phyloP scores from a whole-genome alignment of 1,284 basidiomycete species.

The Lentinula novae-zelandiae region DNA sequence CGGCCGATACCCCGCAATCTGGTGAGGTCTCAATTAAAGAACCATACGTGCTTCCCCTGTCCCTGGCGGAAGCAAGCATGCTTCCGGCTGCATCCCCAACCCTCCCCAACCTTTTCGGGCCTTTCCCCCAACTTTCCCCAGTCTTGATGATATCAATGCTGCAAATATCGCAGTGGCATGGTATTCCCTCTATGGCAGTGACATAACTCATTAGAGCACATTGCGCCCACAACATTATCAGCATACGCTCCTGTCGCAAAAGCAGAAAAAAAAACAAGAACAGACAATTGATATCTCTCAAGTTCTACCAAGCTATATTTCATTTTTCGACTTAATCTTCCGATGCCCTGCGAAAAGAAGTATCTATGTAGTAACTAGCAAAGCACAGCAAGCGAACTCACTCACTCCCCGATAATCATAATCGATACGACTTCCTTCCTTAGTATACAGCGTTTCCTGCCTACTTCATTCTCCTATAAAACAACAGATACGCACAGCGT shows the following conservation, averaged over 20 bases:
- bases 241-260: neutral
- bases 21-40: neutral
- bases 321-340: neutral
- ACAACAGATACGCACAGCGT: constrained; percentile 83
- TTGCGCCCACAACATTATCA: neutral
- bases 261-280: neutral
- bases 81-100: neutral
- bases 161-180: too few species aligned
- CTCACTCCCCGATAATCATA: too few species aligned
- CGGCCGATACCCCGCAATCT: neutral
- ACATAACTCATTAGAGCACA: neutral
- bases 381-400: too few species aligned
- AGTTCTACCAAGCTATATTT: too few species aligned
- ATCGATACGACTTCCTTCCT: too few species aligned
- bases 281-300: neutral
- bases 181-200: neutral
- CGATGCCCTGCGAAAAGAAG: neutral
- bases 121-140: neutral
- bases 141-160: too few species aligned
- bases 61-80: neutral
- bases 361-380: too few species aligned
- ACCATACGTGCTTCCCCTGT: neutral
- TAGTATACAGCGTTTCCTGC: neutral
- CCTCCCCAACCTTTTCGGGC: neutral
- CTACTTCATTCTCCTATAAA: constrained; percentile 60